Conservation (phyloP, 164 flowering plant genomes). For the Nelumbo lutea region DNA sequence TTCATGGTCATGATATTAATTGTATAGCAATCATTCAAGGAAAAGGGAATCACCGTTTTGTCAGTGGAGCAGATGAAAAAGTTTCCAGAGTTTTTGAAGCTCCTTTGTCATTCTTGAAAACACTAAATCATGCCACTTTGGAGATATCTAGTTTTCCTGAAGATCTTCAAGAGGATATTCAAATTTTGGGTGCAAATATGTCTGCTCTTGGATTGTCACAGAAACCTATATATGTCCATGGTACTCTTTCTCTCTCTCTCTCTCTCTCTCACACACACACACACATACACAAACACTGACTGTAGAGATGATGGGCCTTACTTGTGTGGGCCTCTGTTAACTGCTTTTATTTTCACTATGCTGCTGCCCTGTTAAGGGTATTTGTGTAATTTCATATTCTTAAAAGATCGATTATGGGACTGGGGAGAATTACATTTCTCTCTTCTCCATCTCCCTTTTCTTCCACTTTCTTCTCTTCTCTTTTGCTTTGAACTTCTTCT, state of each 20-base stretch:
- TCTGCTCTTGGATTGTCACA: conserved; percentile 97
- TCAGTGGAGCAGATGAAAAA: conserved; percentile 97
- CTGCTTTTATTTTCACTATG: background rate
- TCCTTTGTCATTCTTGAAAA: conserved; percentile 84
- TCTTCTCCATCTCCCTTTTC: too few species aligned
- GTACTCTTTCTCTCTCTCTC: conserved; percentile 28
- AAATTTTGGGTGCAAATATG: conserved; percentile 95
- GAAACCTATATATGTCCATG: conserved; percentile 78
- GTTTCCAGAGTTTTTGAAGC: conserved; percentile 98
- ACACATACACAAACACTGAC: too few species aligned
- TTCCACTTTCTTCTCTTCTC: too few species aligned
- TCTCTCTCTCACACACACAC: too few species aligned
- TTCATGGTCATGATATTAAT: conserved; percentile 97
- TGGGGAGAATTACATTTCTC: too few species aligned
- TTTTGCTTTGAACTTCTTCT: too few species aligned
- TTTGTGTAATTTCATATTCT: background rate
- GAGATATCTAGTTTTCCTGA: conserved; percentile 32
- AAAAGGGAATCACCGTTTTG: conserved; percentile 85
- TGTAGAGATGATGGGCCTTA: too few species aligned
- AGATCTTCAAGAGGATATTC: conserved; percentile 48
- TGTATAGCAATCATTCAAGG: conserved; percentile 75
- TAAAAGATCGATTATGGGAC: too few species aligned
- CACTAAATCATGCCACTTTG: conserved; percentile 52
- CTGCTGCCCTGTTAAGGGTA: background rate
- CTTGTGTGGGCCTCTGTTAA: too few species aligned